These are phyloP conservation scores for Poronia punctata DNA, from an alignment of 495 filamentous ascomycete species.

Conservation along the genomic window DNA sequence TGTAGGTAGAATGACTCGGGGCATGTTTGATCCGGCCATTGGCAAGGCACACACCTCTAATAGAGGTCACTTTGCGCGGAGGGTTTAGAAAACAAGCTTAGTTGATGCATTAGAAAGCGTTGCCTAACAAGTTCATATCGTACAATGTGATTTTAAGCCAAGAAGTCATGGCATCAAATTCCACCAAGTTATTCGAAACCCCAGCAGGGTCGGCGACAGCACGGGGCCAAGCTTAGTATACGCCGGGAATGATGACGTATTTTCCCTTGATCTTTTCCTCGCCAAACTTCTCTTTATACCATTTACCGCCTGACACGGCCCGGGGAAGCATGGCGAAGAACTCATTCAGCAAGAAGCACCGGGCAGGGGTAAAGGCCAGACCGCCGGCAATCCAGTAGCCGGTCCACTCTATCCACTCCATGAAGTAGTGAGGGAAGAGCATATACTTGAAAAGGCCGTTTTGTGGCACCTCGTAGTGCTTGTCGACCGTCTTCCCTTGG, in stretches of 20 bases:
- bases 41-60: too few species aligned
- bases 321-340: constrained; percentile 84
- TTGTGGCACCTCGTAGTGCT: constrained; percentile 82
- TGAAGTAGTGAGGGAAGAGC: constrained; percentile 87
- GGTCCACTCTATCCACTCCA: constrained; percentile 93
- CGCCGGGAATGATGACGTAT: constrained; percentile 77
- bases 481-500: constrained; percentile 50
- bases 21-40: too few species aligned
- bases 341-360: constrained; percentile 79
- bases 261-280: constrained; percentile 63
- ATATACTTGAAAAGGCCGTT: constrained; percentile 75
- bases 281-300: constrained; percentile 88
- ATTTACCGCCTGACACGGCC: constrained; percentile 72
- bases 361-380: constrained; percentile 59
- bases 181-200: too few species aligned
- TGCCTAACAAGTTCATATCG: too few species aligned
- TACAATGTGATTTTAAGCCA: too few species aligned
- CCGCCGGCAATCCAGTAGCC: constrained; percentile 73
- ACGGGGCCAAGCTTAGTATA: constrained; percentile 38
- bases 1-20: too few species aligned
- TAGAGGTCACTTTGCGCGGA: too few species aligned
- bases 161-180: too few species aligned
- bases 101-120: too few species aligned
- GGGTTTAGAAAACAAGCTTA: too few species aligned
- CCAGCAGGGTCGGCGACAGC: background rate